phyloP scores from a whole-genome alignment of 495 filamentous ascomycete species.

The Xylaria curta region DNA sequence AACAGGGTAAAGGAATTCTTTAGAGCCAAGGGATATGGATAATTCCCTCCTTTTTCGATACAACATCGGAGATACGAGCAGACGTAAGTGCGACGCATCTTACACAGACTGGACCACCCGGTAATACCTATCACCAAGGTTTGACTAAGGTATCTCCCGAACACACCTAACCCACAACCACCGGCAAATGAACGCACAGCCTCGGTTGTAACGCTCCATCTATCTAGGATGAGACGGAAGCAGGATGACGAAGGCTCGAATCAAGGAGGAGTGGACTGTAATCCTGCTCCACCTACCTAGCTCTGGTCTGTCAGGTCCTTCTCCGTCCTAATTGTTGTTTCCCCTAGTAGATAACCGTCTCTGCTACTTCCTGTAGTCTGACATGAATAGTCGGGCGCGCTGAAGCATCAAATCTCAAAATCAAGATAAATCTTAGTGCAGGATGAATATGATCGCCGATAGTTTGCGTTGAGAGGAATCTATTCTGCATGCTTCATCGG shows the following conservation, averaged over 20 bases:
- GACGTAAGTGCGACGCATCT: too few species aligned
- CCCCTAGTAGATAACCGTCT: neutral
- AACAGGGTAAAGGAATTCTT: too few species aligned
- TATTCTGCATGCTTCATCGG: neutral
- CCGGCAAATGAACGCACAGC: neutral
- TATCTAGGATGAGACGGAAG: neutral
- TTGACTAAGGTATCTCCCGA: neutral
- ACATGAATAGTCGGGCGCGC: too few species aligned
- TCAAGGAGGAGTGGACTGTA: neutral
- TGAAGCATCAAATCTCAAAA: neutral
- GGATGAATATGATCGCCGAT: neutral
- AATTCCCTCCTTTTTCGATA: neutral
- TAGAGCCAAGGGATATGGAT: neutral
- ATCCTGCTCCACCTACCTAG: neutral
- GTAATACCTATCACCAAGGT: neutral
- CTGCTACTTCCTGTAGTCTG: too few species aligned
- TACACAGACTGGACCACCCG: neutral
- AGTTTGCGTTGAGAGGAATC: neutral
- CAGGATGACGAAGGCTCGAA: neutral
- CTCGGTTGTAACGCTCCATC: neutral
- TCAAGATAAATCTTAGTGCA: neutral
- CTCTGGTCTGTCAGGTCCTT: neutral
- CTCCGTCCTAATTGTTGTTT: neutral
- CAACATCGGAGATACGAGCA: too few species aligned
- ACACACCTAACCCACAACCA: slow-evolving; percentile 2